Percentiles rank a stretch among this genome's conserved stretches.
These are phyloP conservation scores for Suillus ampliporus DNA, from an alignment of 768 basidiomycete genomes.

Conservation along the genomic window DNA sequence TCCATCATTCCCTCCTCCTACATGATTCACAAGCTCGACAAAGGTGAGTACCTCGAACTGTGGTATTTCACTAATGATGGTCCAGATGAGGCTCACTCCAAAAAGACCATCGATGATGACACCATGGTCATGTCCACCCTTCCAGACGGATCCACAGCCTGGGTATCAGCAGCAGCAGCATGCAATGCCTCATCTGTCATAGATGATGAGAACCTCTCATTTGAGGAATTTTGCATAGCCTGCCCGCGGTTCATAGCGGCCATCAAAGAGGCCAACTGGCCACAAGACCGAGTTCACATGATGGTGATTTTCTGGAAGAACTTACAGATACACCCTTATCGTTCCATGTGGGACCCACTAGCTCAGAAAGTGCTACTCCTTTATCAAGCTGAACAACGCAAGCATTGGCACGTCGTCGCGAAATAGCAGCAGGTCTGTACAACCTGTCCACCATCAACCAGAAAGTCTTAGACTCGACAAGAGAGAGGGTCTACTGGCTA, in stretches of 20 bases:
- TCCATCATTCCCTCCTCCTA: background rate
- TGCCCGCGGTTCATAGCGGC: background rate
- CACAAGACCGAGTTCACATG: background rate
- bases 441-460: background rate
- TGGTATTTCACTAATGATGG: conserved; percentile 9
- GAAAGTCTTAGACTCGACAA: background rate
- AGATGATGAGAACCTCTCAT: background rate
- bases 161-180: background rate
- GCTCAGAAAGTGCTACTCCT: background rate
- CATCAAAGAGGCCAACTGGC: background rate
- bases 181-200: background rate
- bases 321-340: background rate
- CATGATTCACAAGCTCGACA: background rate
- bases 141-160: background rate
- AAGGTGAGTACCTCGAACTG: background rate
- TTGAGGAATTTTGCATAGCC: background rate
- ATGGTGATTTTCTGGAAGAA: background rate
- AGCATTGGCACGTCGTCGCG: background rate
- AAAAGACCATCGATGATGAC: background rate
- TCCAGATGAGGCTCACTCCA: rapidly evolving
- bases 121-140: background rate
- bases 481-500: background rate
- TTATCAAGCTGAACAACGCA: background rate
- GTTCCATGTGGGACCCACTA: background rate
- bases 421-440: background rate